These are phyloP conservation scores for Ocimum tenuiflorum DNA, from an alignment of 257 asterid species.

Conservation along the genomic window DNA sequence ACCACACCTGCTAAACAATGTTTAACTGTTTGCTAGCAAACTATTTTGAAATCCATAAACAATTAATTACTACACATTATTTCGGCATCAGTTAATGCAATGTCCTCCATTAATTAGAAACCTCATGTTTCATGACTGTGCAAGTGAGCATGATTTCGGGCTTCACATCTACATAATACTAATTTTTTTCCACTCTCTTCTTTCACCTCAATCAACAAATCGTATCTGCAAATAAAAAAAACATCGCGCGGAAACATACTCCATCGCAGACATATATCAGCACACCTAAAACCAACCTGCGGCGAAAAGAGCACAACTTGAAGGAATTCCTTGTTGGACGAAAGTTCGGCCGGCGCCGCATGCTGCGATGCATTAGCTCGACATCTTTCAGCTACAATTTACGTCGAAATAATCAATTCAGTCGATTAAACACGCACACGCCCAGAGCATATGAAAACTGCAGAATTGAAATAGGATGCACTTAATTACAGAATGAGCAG, in stretches of 20 bases:
- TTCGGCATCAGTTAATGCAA: no score
- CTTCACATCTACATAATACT: not conserved
- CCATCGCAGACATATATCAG: no score
- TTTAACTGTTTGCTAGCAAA: not conserved
- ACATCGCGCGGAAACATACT: no score
- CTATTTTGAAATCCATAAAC: not conserved
- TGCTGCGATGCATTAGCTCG: conserved; percentile 34
- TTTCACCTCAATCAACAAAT: not conserved
- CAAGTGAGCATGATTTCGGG: no score
- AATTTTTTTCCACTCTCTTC: not conserved
- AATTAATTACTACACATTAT: no score
- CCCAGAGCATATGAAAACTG: not conserved
- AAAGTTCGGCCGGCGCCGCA: conserved; percentile 35
- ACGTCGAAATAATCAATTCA: not conserved
- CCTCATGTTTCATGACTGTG: no score
- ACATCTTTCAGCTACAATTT: conserved; percentile 41
- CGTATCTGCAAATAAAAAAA: no score
- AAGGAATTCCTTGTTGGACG: conserved; percentile 46
- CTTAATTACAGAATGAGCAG: conserved; percentile 38
- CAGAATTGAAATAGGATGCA: not conserved
- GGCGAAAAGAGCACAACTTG: conserved; percentile 91
- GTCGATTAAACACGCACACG: not conserved
- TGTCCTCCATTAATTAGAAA: no score
- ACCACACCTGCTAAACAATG: not conserved
- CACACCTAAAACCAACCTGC: conserved; percentile 51